Evolutionary conservation across 345 rosid genomes (phyloP), one percentile per base, ranked within the genome.

Genomic region (Erysimum cheiranthoides): DNA sequence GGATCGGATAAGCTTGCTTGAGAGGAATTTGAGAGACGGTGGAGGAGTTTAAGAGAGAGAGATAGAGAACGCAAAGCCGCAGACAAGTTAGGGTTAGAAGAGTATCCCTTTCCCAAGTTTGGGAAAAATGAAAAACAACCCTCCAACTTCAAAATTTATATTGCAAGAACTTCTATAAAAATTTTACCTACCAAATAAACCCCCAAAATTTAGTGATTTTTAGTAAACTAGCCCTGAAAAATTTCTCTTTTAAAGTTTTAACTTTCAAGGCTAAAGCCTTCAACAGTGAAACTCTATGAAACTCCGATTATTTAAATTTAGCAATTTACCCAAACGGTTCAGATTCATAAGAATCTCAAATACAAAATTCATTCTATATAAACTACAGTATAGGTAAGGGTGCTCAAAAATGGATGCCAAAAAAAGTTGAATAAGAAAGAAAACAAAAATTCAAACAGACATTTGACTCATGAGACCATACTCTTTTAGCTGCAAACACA

Each of bases 391-490:
- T 54, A 65, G 8, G 25, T 21, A 21, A 21, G 1, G 7, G 14
- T 54, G 71, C 71, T 73, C 5, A 65, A 45, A 18, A 32, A 73
- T 25, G 35, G 38, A 64, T 64, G 38, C 36, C 47, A 53, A 28
- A 10, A 71, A 45, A 28, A 47, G n/a, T 12, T 63, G 40, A 42
- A 56, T n/a, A 74, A 57, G 13, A 57, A 66, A 54, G 30, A 39
- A 49, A 61, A 28, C 31, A 57, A 42, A 66, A 42, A 30, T 68
- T 68, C 68, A 47, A 40, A 60, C 61, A 75, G 54, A 68, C 43
- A 67, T 59, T 34, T 8, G 59, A 47, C 35, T 46, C 75, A 54
- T 53, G 80, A 53, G 62, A 70, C 70, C 58, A 68, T 51, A 76
- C 35, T 42, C 70, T 60, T 47, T 28, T 14, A 65, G 50, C 47